A percentile compares a stretch with the other conserved stretches of the same genome.
Conservation (phyloP, 2,329 filamentous ascomycete species). For the Alternaria rosae region DNA sequence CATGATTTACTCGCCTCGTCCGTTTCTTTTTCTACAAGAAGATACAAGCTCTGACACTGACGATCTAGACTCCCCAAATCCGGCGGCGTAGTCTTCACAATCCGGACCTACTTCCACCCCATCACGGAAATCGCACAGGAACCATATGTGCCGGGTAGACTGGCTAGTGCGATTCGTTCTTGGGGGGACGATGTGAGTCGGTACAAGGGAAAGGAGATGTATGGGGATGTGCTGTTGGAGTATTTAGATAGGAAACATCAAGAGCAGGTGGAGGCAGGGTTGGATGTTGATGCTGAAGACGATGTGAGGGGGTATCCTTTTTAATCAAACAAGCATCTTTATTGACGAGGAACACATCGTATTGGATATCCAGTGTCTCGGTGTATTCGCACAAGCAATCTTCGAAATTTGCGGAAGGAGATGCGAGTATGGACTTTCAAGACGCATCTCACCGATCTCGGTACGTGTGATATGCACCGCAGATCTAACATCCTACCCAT, state of each 20-base stretch:
- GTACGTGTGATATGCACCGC: not conserved
- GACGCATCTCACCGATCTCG: not conserved
- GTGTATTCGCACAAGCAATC: not conserved
- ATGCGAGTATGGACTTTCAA: not conserved
- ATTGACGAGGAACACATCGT: not conserved
- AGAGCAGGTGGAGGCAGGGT: slow-evolving; percentile 72
- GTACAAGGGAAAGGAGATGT: slow-evolving; percentile 82
- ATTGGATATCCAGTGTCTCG: not conserved
- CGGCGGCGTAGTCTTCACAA: slow-evolving; percentile 71
- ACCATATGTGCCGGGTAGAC: slow-evolving; percentile 76
- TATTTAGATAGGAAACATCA: slow-evolving; percentile 77
- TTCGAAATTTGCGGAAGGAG: not conserved
- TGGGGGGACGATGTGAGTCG: slow-evolving; percentile 79
- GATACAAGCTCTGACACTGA: no score
- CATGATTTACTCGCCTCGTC: no score
- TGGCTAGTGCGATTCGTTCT: slow-evolving; percentile 80
- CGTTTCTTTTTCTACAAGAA: no score
- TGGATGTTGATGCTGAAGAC: slow-evolving; percentile 69
- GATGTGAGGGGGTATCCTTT: slow-evolving; percentile 70
- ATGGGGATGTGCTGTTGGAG: slow-evolving; percentile 75
- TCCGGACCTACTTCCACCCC: slow-evolving; percentile 80
- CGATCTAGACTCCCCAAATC: slow-evolving; percentile 51
- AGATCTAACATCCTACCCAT: not conserved
- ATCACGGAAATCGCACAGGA: slow-evolving; percentile 72
- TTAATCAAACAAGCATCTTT: slow-evolving; percentile 21